Conservation (phyloP, 345 rosid genomes). For the Hibiscus syriacus region DNA sequence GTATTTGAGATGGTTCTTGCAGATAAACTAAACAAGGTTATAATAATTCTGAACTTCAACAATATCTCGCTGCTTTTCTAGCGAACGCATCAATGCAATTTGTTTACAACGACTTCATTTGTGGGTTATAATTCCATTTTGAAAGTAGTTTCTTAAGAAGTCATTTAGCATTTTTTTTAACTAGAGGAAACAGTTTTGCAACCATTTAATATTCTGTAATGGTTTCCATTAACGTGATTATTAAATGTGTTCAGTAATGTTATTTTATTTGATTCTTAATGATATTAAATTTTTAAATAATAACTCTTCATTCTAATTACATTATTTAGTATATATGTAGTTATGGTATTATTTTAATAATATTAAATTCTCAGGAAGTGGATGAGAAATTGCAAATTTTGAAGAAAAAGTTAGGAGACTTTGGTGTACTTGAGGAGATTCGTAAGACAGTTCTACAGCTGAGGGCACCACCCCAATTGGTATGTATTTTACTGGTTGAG, state of each 20-base stretch:
- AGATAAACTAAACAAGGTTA: constrained; percentile 62
- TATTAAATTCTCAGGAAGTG: constrained; percentile 44
- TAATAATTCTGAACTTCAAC: constrained; percentile 14
- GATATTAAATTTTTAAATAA: background rate
- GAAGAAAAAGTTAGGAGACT: constrained; percentile 65
- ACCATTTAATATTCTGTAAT: background rate
- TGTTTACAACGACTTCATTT: background rate
- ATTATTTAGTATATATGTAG: background rate
- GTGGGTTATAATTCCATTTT: background rate
- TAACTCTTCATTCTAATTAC: background rate
- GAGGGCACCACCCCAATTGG: constrained; percentile 69
- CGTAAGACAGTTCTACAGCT: constrained; percentile 67
- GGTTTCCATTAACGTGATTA: background rate
- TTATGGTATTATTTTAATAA: background rate
- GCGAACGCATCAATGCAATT: background rate
- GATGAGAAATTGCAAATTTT: constrained; percentile 44
- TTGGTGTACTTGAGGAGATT: constrained; percentile 54
- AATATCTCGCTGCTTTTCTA: background rate
- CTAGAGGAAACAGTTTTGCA: too few species aligned
- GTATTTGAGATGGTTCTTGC: constrained; percentile 88
- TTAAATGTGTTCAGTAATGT: background rate
- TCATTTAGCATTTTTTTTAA: background rate
- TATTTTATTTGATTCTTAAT: background rate
- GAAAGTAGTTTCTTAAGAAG: background rate
- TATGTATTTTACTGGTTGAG: constrained; percentile 22